Base-by-base conservation (phyloP, 345 rosid species). In the Salix viminalis region DNA sequence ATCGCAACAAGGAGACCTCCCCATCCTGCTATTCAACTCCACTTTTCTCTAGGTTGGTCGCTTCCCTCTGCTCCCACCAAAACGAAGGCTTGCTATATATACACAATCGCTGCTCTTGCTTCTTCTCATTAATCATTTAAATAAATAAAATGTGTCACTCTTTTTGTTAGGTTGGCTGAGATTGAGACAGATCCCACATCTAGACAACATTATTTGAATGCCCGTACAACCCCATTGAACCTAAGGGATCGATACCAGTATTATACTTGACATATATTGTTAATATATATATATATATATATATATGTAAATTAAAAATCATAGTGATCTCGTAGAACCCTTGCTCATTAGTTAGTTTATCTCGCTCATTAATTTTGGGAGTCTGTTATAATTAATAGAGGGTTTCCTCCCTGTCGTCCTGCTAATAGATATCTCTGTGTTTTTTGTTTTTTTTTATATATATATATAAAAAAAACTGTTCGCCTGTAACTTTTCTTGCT, bases 1-100 rank as follows among this genome's bases (percentile, higher is more conserved):
- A 67, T 90, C 97, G 85, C 97, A 92, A 72, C 94, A 89, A 12
- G 97, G 97, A 32, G 90, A 88, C 86, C 96, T 93, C 54, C 97
- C 97, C 99, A 95, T 94, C 16, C 61, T 70, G n/a, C 28, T 68
- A 39, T 41, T 41, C 18, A 61, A 39, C 7, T 42, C 44, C 18
- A 10, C 16, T 54, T 32, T 71, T 23, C 61, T n/a, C 5, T 73
- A 23, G 6, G 13, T 21, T 66, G 46, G 65, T 67, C 48, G 83
- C 75, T 79, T 76, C 83, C 16, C 71, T 46, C 21, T 21, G 13
- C 41, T 36, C 48, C 72, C 68, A 75, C 80, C 64, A 76, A 65
- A 77, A 50, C 76, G 69, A 37, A 30, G n/a, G 69, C 71, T 72
- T 78, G 30, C 83, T 81, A 81, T 83, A 75, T 81, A 83, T 83